phyloP scores from a whole-genome alignment of 2,329 filamentous ascomycete genomes.

The Cadophora sp. region DNA sequence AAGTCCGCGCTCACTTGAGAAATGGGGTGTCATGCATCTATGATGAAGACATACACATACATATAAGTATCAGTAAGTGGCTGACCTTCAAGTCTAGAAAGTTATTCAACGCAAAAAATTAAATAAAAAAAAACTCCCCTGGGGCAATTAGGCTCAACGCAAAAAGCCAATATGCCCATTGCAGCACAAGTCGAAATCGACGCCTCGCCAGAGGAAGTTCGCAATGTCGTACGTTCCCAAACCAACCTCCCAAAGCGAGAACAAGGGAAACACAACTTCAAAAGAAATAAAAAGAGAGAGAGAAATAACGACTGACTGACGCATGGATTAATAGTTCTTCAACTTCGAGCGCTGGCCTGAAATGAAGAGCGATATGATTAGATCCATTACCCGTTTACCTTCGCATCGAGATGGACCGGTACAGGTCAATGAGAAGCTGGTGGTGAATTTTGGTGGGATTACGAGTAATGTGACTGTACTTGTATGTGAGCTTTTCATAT shows the following conservation, averaged over 20 bases:
- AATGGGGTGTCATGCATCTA: not conserved
- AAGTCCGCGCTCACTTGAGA: not conserved
- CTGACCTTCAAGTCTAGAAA: no score
- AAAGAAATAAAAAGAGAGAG: not conserved
- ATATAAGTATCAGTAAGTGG: not conserved
- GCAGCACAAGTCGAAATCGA: conserved; percentile 28
- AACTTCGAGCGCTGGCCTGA: conserved; percentile 24
- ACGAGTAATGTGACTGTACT: conserved; percentile 19
- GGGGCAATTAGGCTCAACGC: no score
- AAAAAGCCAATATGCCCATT: conserved; percentile 4
- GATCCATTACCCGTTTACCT: conserved; percentile 4
- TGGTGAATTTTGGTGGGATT: conserved; percentile 22
- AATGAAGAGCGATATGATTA: conserved; percentile 17
- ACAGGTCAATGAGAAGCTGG: conserved; percentile 17
- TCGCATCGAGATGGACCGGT: conserved; percentile 21
- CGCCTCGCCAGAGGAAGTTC: conserved; percentile 25
- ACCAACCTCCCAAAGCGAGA: not conserved
- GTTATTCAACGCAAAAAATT: no score
- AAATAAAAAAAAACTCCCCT: no score
- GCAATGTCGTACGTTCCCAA: conserved; percentile 22
- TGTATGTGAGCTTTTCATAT: no score
- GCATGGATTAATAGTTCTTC: conserved; percentile 20
- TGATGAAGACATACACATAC: not conserved
- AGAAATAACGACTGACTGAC: not conserved
- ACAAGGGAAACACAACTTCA: not conserved